A percentile compares a stretch with the other conserved stretches of the same genome.
Conservation (phyloP, 345 rosid genomes). For the Camelina sativa region DNA sequence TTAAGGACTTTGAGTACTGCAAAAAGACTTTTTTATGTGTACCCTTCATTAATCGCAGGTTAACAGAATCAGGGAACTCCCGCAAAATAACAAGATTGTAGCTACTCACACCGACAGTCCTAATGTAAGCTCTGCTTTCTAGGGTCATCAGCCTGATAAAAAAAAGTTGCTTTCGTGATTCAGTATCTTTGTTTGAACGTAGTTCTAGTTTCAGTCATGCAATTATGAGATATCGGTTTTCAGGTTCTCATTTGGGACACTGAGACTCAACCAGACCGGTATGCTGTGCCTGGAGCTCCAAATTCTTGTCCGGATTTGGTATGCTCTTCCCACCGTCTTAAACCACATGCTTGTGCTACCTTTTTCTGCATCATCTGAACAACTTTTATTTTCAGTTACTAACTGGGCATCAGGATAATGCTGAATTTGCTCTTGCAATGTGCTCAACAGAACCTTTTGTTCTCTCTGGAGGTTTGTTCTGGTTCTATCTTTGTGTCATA, state of each 20-base stretch:
- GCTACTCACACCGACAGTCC: constrained; percentile 98
- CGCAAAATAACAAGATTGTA: constrained; percentile 79
- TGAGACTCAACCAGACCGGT: constrained; percentile 90
- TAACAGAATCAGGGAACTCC: constrained; percentile 94
- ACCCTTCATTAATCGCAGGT: constrained; percentile 55
- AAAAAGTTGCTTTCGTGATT: not conserved
- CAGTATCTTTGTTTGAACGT: constrained; percentile 5
- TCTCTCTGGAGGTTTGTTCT: constrained; percentile 83
- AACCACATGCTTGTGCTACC: constrained; percentile 10
- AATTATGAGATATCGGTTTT: constrained; percentile 33
- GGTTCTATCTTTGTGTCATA: not conserved
- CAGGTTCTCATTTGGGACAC: constrained; percentile 97
- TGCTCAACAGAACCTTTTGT: constrained; percentile 92
- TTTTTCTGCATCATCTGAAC: constrained; percentile 24
- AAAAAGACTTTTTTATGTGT: constrained; percentile 1
- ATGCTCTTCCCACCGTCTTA: constrained; percentile 11
- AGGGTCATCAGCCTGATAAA: not conserved
- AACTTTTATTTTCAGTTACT: constrained; percentile 60
- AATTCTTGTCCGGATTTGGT: constrained; percentile 94
- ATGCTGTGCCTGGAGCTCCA: constrained; percentile 89
- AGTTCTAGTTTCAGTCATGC: constrained; percentile 23
- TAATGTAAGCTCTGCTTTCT: constrained; percentile 57
- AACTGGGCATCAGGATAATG: constrained; percentile 93
- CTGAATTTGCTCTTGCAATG: constrained; percentile 98
- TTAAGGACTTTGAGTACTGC: not conserved